Evolutionary conservation across 2,329 filamentous ascomycete genomes (phyloP), one percentile per base, ranked within the genome.

Genomic region (Curvularia lunata): DNA sequence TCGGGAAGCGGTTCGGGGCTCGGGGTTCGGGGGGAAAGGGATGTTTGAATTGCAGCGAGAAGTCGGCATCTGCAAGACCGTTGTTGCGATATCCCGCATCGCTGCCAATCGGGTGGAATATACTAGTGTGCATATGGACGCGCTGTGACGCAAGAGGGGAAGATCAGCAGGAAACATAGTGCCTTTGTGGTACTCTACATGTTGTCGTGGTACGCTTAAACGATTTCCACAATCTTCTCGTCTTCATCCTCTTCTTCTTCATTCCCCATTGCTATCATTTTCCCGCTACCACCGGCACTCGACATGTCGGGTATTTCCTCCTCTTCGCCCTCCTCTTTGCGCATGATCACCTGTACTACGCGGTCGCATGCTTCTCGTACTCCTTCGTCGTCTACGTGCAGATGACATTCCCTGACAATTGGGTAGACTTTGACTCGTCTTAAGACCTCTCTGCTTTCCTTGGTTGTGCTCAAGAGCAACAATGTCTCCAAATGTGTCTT

Each of bases 401-500:
- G 70, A 81, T 99, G 95, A 30, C 90, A 89, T 77, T 98, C 95
- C 50, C 95, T 84, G 19, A 98, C 82, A 46, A 98, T 88, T 0
- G 93, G 91, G 75, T 99, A 99, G 1, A 97, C 91, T 68, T 92
- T 91, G 45, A 94, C 82, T 18, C 84, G 80, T 18, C 92, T 84
- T 83, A 98, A 81, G 53, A 85, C 79, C 6, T 96, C 90, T 58
- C 94, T 85, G 1, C 89, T 91, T 66, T 88, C 82, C 6, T 86
- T 83, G 7, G 91, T 94, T 5, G 90, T 93, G 0, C 91, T 93
- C 56, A 99, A 78, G 18, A 99, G 79, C 55, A 93, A 84, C 53
- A 99, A 76, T 1, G 92, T 97, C 79, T 99, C 95, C 19, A 99
- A 78, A 75, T 98, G 93, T 2, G 91, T 95, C 72, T 90, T 86